Evolutionary conservation across 1,139 yeast genomes (phyloP).

Genomic region (Candida sojae): DNA sequence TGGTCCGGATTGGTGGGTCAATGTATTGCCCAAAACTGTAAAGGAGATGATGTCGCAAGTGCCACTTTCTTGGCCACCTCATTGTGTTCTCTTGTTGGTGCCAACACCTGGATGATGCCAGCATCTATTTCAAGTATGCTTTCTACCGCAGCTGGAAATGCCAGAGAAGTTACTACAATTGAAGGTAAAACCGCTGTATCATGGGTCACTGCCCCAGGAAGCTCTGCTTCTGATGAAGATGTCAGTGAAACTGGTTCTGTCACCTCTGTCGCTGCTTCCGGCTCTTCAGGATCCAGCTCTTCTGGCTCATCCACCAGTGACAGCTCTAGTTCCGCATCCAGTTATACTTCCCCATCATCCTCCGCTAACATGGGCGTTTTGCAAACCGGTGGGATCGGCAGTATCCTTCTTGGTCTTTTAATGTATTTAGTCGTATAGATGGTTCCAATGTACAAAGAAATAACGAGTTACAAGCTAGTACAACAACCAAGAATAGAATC

Average conservation of each 20-base stretch:
- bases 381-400: slow-evolving; percentile 14
- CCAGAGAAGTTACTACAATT: slow-evolving; percentile 15
- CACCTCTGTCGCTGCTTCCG: background rate
- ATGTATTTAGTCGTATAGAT: slow-evolving; percentile 8
- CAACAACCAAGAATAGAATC: background rate
- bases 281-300: slow-evolving; percentile 6
- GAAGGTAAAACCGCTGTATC: slow-evolving; percentile 13
- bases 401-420: slow-evolving; percentile 11
- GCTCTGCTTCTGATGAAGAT: slow-evolving; percentile 16
- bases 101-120: slow-evolving; percentile 41
- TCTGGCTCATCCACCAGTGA: slow-evolving; percentile 11
- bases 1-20: slow-evolving; percentile 29
- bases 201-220: slow-evolving; percentile 16
- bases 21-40: slow-evolving; percentile 30
- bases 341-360: slow-evolving; percentile 8
- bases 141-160: slow-evolving; percentile 27
- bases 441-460: background rate
- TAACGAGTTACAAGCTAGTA: background rate
- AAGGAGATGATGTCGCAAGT: slow-evolving; percentile 34
- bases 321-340: slow-evolving; percentile 5
- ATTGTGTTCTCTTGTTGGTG: slow-evolving; percentile 45
- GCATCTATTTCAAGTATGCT: slow-evolving; percentile 34
- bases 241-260: slow-evolving; percentile 6
- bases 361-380: slow-evolving; percentile 10
- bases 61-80: slow-evolving; percentile 45